Conservation (phyloP, 1,284 basidiomycete genomes). For the Ustilago cynodontis region DNA sequence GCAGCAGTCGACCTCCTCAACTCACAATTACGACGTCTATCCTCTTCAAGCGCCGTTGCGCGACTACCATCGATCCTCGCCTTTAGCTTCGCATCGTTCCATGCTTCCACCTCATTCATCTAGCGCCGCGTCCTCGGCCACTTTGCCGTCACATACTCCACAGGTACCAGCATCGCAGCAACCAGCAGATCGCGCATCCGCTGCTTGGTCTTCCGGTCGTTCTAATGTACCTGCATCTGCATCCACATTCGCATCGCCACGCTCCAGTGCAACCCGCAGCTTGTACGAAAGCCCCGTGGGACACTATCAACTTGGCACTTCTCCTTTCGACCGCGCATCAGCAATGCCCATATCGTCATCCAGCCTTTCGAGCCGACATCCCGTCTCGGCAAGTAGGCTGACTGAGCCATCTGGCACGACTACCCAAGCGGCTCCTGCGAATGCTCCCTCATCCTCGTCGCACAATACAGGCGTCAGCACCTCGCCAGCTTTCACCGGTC, state of each 20-base stretch:
- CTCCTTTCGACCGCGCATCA: slow-evolving; percentile 13
- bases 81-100: slow-evolving; percentile 14
- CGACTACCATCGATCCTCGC: slow-evolving; percentile 33
- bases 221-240: slow-evolving; percentile 1
- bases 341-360: slow-evolving; percentile 12
- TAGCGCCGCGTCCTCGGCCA: background rate
- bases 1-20: slow-evolving; percentile 1
- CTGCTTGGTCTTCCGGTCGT: slow-evolving; percentile 4
- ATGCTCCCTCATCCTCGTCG: slow-evolving; percentile 6
- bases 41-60: slow-evolving; percentile 27
- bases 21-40: slow-evolving; percentile 18
- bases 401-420: slow-evolving; percentile 11
- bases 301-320: slow-evolving; percentile 11
- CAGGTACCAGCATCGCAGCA: slow-evolving; percentile 2
- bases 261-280: slow-evolving; percentile 12
- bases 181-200: background rate
- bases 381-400: slow-evolving; percentile 33
- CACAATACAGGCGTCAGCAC: slow-evolving; percentile 11
- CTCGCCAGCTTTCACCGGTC: slow-evolving; percentile 20
- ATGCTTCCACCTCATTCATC: slow-evolving; percentile 24
- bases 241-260: slow-evolving; percentile 20
- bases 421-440: background rate
- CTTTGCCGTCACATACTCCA: background rate
- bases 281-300: slow-evolving; percentile 7
- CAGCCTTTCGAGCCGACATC: slow-evolving; percentile 24